phyloP scores from a whole-genome alignment of 129 eudicot genomes.

The Calendula officinalis region DNA sequence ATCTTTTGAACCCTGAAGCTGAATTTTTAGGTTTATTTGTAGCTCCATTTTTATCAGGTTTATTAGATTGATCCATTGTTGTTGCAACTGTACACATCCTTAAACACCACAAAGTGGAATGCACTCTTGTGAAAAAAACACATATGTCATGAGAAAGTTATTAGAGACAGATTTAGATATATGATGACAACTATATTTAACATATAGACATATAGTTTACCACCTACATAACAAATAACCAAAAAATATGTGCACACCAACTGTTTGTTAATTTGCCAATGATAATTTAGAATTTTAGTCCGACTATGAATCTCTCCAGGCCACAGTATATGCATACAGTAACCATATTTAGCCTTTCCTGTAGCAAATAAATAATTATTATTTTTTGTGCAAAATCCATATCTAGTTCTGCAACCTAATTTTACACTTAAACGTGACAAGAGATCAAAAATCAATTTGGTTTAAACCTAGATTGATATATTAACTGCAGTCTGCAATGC shows the following conservation, averaged over 20 bases:
- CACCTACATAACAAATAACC: not conserved
- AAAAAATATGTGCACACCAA: not conserved
- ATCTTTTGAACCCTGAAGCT: conserved; percentile 60
- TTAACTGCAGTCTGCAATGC: not conserved
- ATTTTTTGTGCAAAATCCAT: too few relatives aligned
- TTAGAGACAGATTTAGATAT: too few relatives aligned
- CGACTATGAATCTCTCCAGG: not conserved
- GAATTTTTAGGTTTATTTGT: conserved; percentile 26
- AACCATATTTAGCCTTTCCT: not conserved
- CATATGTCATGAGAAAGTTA: too few relatives aligned
- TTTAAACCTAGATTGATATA: too few relatives aligned
- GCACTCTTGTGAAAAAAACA: conserved; percentile 19
- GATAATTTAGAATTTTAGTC: too few relatives aligned
- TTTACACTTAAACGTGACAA: too few relatives aligned
- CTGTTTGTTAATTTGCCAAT: conserved; percentile 8
- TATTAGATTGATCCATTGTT: conserved; percentile 40
- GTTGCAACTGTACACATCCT: conserved; percentile 43
- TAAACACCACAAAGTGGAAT: conserved; percentile 28
- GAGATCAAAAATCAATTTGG: too few relatives aligned
- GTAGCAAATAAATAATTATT: too few relatives aligned
- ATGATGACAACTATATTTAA: not conserved
- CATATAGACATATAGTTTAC: not conserved
- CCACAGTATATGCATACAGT: not conserved
- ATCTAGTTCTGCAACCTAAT: too few relatives aligned
- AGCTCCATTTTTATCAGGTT: conserved; percentile 16